Conservation (phyloP, 148 eudicot genomes). For the Bassia scoparia region DNA sequence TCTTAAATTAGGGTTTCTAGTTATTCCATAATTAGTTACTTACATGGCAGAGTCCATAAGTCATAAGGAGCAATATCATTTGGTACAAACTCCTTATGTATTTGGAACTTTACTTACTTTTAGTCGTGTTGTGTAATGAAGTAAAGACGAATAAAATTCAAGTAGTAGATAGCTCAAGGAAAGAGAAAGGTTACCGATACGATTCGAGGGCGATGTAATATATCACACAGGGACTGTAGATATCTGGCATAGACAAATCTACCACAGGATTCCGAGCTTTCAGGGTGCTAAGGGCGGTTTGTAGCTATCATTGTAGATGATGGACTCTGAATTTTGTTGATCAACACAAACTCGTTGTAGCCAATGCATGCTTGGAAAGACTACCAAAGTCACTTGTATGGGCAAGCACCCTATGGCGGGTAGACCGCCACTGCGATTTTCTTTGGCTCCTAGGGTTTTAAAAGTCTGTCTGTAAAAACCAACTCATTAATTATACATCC, state of each 20-base stretch:
- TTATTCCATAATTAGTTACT: too few relatives aligned
- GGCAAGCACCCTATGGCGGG: slow-evolving; percentile 47
- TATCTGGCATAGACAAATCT: slow-evolving; percentile 27
- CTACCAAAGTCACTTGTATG: slow-evolving; percentile 31
- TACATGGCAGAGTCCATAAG: too few relatives aligned
- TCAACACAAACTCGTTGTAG: slow-evolving; percentile 27
- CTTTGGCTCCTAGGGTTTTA: slow-evolving; percentile 33
- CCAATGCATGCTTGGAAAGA: slow-evolving; percentile 26
- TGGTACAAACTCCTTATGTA: too few relatives aligned
- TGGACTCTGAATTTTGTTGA: slow-evolving; percentile 26
- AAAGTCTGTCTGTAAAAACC: slow-evolving; percentile 25
- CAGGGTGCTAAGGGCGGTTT: slow-evolving; percentile 22
- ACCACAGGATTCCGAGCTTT: slow-evolving; percentile 16
- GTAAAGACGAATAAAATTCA: too few relatives aligned
- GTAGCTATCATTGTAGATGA: slow-evolving; percentile 26
- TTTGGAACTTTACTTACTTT: too few relatives aligned
- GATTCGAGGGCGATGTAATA: slow-evolving; percentile 28
- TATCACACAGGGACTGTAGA: slow-evolving; percentile 27
- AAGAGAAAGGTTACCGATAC: slow-evolving; percentile 24
- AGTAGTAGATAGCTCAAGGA: too few relatives aligned
- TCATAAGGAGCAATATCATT: too few relatives aligned
- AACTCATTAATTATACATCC: too few relatives aligned
- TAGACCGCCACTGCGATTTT: slow-evolving; percentile 32
- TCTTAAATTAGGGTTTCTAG: too few relatives aligned
- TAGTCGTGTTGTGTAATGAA: too few relatives aligned